These are phyloP conservation scores for Boletales sp. DNA, from an alignment of 768 basidiomycete species.

Conservation along the genomic window DNA sequence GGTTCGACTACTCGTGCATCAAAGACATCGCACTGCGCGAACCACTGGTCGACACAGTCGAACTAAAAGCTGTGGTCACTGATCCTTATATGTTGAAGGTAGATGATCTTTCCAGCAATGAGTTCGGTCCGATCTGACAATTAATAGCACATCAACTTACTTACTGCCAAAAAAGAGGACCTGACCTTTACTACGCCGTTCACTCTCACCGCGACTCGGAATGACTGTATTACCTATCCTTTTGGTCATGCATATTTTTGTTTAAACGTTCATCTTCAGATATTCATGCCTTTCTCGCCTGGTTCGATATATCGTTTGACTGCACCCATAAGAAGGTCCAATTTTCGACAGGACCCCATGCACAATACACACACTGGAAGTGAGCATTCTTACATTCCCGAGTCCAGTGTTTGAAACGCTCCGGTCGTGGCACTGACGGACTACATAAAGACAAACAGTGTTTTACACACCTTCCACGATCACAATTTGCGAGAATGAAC, in stretches of 20 bases:
- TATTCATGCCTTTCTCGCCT: slow-evolving; percentile 95
- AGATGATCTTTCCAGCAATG: slow-evolving; percentile 9
- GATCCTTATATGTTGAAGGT: slow-evolving; percentile 90
- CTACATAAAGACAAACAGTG: slow-evolving; percentile 75
- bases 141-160: slow-evolving; percentile 80
- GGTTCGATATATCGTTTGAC: slow-evolving; percentile 97
- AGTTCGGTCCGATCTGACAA: slow-evolving; percentile 3
- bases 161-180: slow-evolving; percentile 93
- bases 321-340: slow-evolving; percentile 94
- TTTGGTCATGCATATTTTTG: not conserved
- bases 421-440: not conserved
- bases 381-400: slow-evolving; percentile 38
- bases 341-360: slow-evolving; percentile 97
- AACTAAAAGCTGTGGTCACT: slow-evolving; percentile 91
- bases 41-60: slow-evolving; percentile 98
- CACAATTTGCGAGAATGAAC: slow-evolving; percentile 66
- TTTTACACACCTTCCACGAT: slow-evolving; percentile 90
- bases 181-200: slow-evolving; percentile 83
- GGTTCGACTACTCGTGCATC: slow-evolving; percentile 99
- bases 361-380: slow-evolving; percentile 97
- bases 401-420: not conserved
- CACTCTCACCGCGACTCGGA: slow-evolving; percentile 74
- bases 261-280: slow-evolving; percentile 45
- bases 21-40: slow-evolving; percentile 97
- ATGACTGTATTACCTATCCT: slow-evolving; percentile 71